phyloP scores from a whole-genome alignment of 345 rosid genomes.

The Aurinia saxatilis region DNA sequence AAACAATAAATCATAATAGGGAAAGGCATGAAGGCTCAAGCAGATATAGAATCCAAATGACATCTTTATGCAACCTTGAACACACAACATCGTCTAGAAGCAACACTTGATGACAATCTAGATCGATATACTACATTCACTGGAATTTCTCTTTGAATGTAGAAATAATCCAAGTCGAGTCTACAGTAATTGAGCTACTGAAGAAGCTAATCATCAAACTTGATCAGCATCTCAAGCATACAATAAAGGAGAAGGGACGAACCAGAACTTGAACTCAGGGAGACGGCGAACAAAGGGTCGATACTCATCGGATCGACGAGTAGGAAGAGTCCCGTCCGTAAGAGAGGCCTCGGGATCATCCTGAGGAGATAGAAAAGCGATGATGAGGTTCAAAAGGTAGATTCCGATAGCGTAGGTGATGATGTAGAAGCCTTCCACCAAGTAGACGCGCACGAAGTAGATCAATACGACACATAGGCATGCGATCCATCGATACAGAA shows the following conservation, averaged over 20 bases:
- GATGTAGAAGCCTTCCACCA: conserved; percentile 82
- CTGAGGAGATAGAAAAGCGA: conserved; percentile 89
- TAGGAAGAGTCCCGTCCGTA: conserved; percentile 69
- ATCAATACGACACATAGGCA: conserved; percentile 39
- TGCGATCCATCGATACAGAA: conserved; percentile 59
- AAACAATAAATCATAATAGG: neutral
- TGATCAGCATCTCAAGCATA: conserved; percentile 1
- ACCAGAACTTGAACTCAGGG: conserved; percentile 96
- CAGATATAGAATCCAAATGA: neutral
- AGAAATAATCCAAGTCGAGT: no score
- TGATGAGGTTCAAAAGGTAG: conserved; percentile 77
- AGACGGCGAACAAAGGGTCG: conserved; percentile 90
- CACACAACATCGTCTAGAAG: neutral
- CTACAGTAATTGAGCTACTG: neutral
- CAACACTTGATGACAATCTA: neutral
- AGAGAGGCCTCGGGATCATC: conserved; percentile 69
- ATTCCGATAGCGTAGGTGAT: conserved; percentile 85
- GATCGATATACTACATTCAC: no score
- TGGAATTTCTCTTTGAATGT: no score
- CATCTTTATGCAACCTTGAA: neutral
- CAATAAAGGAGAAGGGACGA: neutral
- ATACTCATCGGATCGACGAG: conserved; percentile 85
- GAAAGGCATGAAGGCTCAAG: neutral
- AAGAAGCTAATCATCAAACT: conserved; percentile 1
- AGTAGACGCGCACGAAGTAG: conserved; percentile 71